Conservation (phyloP, 2,329 filamentous ascomycete species). For the Penicillium corylophilum region DNA sequence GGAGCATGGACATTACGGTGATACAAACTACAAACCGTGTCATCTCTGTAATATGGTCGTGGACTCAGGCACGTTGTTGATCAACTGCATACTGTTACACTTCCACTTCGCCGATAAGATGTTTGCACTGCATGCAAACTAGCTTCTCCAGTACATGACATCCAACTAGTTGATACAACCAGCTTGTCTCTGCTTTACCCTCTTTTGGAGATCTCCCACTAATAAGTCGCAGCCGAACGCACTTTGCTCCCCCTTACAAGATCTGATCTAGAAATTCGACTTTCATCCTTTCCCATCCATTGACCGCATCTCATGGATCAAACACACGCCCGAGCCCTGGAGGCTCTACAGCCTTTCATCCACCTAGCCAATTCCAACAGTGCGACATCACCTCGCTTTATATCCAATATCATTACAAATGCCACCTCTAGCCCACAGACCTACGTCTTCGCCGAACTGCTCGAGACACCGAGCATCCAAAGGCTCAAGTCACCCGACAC, state of each 20-base stretch:
- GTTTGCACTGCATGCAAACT: constrained; percentile 27
- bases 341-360: constrained; percentile 76
- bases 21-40: constrained; percentile 11
- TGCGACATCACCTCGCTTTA: constrained; percentile 69
- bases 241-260: neutral
- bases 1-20: neutral
- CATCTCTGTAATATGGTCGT: too few species aligned
- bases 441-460: constrained; percentile 91
- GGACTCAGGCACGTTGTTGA: neutral
- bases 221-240: neutral
- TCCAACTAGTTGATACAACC: neutral
- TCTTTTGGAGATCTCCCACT: neutral
- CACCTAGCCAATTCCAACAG: constrained; percentile 81
- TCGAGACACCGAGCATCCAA: constrained; percentile 76
- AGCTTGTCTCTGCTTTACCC: neutral
- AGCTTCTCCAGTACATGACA: neutral
- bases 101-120: constrained; percentile 10
- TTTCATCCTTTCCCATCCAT: neutral
- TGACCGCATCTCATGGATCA: constrained; percentile 42
- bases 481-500: constrained; percentile 57
- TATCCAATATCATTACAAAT: constrained; percentile 80
- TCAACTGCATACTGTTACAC: too few species aligned
- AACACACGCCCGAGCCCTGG: constrained; percentile 53
- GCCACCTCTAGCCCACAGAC: constrained; percentile 88
- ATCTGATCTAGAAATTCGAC: neutral